A percentile compares a stretch with the other conserved stretches of the same genome.
Conservation (phyloP, 2,329 filamentous ascomycete genomes). For the Colletotrichum sp. region DNA sequence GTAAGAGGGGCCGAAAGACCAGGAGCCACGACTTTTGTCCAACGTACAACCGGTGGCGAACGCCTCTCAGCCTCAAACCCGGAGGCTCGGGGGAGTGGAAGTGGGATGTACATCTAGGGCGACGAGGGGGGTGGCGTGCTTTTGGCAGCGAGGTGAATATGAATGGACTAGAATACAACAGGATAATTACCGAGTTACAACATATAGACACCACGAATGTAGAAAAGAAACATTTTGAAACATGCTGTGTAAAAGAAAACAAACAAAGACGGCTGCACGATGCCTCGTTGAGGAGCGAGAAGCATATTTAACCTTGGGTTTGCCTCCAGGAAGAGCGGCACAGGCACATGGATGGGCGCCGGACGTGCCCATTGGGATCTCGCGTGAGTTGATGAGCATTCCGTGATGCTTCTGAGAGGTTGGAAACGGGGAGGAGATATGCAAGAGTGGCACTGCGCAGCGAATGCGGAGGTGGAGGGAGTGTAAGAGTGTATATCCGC, state of each 20-base stretch:
- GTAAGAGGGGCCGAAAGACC: background rate
- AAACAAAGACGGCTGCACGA: background rate
- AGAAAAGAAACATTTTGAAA: background rate
- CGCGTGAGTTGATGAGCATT: background rate
- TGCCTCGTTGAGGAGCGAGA: background rate
- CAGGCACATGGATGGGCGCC: background rate
- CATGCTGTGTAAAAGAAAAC: background rate
- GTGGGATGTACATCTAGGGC: slow-evolving; percentile 20
- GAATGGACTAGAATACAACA: background rate
- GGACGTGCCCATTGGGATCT: background rate
- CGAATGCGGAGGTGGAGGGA: slow-evolving; percentile 13
- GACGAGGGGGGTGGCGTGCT: background rate
- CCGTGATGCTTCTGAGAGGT: slow-evolving; percentile 9
- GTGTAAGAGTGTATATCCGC: slow-evolving; percentile 10
- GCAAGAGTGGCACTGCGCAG: slow-evolving; percentile 8
- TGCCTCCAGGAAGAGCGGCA: background rate
- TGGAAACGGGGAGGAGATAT: background rate
- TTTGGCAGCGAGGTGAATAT: background rate
- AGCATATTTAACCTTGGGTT: slow-evolving; percentile 10
- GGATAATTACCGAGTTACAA: background rate
- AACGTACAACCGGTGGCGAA: background rate
- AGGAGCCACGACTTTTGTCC: background rate
- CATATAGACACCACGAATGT: background rate
- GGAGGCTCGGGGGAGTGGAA: background rate
- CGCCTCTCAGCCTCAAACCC: background rate